Conservation (phyloP, 2,329 filamentous ascomycete species). For the Thermoascus crustaceus region DNA sequence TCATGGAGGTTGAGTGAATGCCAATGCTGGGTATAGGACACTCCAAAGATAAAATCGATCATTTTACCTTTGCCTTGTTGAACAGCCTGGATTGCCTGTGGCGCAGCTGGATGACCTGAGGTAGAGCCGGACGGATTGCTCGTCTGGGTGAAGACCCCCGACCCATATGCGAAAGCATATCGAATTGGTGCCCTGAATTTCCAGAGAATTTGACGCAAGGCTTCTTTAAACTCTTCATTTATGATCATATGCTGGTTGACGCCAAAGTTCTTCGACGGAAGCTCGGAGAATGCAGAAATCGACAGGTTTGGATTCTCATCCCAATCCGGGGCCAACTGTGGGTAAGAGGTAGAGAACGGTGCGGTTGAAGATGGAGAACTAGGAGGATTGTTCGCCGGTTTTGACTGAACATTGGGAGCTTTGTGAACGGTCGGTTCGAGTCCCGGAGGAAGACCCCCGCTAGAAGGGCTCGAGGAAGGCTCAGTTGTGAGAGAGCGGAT, state of each 20-base stretch:
- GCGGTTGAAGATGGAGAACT: conserved; percentile 14
- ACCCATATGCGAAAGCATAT: conserved; percentile 96
- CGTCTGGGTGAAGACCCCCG: conserved; percentile 83
- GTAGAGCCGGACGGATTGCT: conserved; percentile 34
- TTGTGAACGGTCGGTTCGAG: conserved; percentile 14
- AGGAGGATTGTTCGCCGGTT: conserved; percentile 8
- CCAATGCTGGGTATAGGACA: conserved; percentile 92
- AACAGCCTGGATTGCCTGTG: conserved; percentile 69
- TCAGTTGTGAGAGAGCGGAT: conserved; percentile 25
- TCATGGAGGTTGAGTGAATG: conserved; percentile 85
- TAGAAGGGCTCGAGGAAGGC: conserved; percentile 12
- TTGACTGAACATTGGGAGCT: conserved; percentile 8
- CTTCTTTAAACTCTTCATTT: conserved; percentile 91
- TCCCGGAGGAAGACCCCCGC: conserved; percentile 10
- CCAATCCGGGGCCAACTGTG: conserved; percentile 49
- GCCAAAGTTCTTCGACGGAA: conserved; percentile 75
- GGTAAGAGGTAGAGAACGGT: conserved; percentile 26
- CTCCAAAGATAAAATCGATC: conserved; percentile 97
- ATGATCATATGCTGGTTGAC: conserved; percentile 95
- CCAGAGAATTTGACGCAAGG: conserved; percentile 76
- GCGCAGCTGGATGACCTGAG: conserved; percentile 67
- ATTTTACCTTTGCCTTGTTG: conserved; percentile 88
- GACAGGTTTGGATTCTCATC: conserved; percentile 65
- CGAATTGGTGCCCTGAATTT: conserved; percentile 88
- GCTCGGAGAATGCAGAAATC: conserved; percentile 65